Base-by-base conservation (phyloP, 2,329 filamentous ascomycete species). In the Arthrocladium fulminans region DNA sequence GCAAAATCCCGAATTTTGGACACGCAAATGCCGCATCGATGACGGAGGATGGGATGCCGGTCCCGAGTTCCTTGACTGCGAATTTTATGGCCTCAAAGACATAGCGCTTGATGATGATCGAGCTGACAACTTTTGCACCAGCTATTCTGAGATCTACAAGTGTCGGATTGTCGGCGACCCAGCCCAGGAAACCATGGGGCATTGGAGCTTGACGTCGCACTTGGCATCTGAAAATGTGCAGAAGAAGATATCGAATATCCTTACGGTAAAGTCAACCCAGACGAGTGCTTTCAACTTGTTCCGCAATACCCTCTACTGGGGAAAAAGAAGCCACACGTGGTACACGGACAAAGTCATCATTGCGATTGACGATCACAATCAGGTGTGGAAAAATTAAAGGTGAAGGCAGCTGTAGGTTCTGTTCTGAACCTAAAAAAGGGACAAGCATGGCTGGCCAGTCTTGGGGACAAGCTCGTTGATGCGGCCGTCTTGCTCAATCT, bases 281-380 rank as follows among this genome's bases (percentile, higher is more conserved):
- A 32, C 3, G 25, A 37, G 48, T 22, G 46, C 49, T 25, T 52
- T 52, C 29, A 41, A 49, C 25, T 27, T 52, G 7, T 49, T 52
- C 38, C 47, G 50, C 32, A 49, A 49, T 15, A 35, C 47, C 20
- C 42, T 49, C 22, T 47, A 46, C 23, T 47, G 45, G 22, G 45
- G 43, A 15, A 49, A 49, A 22, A 47, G 50, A 24, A 49, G 47
- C 37, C 50, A 52, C 37, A 51, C 29, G 13, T 51, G 49, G 49
- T 48, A 45, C 27, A 40, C 47, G 12, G 47, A 52, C 34, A 46
- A 46, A 22, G 47, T 49, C 2, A 47, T 52, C 17, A 49, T 43
- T 13, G 47, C 49, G 47, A 49, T 52, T 25, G 50, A 52, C 30
- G 50, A 52, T 42, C 50, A 52, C 22, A 47, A 52, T 30, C 50